Evolutionary conservation across 495 filamentous ascomycete species (phyloP).

Genomic region (Xylaria longipes): DNA sequence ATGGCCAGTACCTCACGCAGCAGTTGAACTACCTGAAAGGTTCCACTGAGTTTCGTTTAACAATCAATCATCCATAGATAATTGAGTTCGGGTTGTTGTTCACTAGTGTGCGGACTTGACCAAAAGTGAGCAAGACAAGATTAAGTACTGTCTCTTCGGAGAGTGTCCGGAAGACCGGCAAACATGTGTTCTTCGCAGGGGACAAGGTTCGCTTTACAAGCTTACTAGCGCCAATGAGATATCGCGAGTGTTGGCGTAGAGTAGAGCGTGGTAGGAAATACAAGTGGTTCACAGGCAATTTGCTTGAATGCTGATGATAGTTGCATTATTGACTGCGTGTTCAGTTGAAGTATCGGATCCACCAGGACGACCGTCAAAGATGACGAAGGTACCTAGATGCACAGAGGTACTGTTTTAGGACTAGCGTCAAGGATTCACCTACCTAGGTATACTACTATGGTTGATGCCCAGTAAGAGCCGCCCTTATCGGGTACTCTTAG

Average conservation of each 20-base stretch:
- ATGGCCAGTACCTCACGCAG: conserved; percentile 29
- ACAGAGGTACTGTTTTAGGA: conserved; percentile 3
- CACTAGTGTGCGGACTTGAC: neutral
- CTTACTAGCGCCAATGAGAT: neutral
- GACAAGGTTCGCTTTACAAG: neutral
- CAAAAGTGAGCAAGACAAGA: neutral
- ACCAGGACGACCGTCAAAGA: neutral
- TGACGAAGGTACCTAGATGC: conserved; percentile 17
- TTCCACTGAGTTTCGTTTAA: neutral
- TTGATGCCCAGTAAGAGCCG: too few species aligned
- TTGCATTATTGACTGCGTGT: conserved; percentile 8
- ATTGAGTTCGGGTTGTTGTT: neutral
- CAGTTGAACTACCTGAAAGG: neutral
- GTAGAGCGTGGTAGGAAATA: too few species aligned
- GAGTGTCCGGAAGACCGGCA: neutral
- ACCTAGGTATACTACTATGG: too few species aligned
- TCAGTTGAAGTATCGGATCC: conserved; percentile 18
- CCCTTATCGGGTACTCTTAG: too few species aligned
- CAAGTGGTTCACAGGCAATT: neutral
- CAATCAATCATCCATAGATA: conserved; percentile 12
- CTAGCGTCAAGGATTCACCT: neutral
- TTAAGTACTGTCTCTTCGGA: neutral
- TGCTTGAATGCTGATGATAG: conserved; percentile 4
- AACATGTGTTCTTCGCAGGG: neutral
- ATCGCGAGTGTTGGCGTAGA: neutral